phyloP scores from a whole-genome alignment of 495 filamentous ascomycete species.

The Cercophora scortea region DNA sequence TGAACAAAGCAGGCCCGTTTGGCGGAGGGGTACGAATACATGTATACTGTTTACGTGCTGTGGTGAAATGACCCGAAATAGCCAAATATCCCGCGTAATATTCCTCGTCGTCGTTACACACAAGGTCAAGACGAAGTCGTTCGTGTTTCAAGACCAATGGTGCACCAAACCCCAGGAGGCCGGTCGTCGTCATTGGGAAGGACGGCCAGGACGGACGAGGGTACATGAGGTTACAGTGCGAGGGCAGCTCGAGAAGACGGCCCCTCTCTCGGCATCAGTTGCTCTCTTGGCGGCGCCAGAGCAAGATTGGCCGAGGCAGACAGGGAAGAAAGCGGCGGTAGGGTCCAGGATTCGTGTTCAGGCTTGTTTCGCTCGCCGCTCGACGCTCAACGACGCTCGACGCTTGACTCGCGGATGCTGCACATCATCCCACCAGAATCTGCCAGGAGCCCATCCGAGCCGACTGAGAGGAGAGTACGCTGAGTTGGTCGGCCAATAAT shows the following conservation, averaged over 20 bases:
- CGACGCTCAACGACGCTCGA: no score
- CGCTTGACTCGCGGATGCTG: slow-evolving; percentile 28
- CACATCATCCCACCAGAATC: slow-evolving; percentile 26
- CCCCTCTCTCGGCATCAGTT: slow-evolving; percentile 21
- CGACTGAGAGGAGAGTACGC: no score
- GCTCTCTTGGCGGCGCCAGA: slow-evolving; percentile 7
- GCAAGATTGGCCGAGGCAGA: slow-evolving; percentile 20
- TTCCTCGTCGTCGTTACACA: not conserved
- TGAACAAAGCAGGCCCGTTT: no score
- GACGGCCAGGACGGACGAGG: slow-evolving; percentile 8
- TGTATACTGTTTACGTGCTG: not conserved
- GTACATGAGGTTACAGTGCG: slow-evolving; percentile 18
- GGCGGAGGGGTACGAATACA: not conserved
- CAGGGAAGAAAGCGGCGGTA: slow-evolving; percentile 6
- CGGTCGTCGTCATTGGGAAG: slow-evolving; percentile 8
- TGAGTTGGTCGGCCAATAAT: no score
- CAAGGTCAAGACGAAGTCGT: not conserved
- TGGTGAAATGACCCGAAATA: not conserved
- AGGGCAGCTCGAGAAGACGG: not conserved
- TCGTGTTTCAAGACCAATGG: not conserved
- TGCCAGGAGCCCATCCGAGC: not conserved
- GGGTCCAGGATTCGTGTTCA: slow-evolving; percentile 9
- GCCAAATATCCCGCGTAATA: not conserved
- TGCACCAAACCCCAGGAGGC: not conserved
- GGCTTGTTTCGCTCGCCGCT: slow-evolving; percentile 13